phyloP scores from a whole-genome alignment of 257 asterid species.

The Jasminum sambac region DNA sequence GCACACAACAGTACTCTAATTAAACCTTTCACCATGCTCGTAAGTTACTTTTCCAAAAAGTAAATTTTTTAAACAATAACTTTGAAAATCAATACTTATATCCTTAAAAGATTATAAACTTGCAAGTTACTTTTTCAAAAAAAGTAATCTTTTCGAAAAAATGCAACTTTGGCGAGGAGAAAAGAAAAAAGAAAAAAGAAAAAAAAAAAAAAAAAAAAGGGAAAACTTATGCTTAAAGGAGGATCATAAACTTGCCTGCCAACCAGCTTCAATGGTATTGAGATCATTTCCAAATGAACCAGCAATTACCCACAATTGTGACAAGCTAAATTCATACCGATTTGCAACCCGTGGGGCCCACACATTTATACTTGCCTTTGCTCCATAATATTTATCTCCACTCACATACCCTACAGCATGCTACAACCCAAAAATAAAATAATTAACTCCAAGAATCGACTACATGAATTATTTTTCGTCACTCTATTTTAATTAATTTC shows the following conservation, averaged over 20 bases:
- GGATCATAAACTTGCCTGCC: conserved; percentile 62
- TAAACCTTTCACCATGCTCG: too few species aligned
- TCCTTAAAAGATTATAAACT: too few species aligned
- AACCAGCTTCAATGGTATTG: conserved; percentile 97
- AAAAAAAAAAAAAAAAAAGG: too few species aligned
- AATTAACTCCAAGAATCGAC: neutral
- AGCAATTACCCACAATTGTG: conserved; percentile 89
- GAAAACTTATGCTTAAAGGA: neutral
- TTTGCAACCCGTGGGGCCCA: conserved; percentile 77
- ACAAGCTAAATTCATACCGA: conserved; percentile 76
- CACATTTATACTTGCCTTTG: conserved; percentile 87
- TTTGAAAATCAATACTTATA: neutral
- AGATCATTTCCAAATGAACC: conserved; percentile 94
- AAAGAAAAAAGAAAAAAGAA: too few species aligned
- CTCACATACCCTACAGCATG: conserved; percentile 93
- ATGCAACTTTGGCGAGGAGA: too few species aligned
- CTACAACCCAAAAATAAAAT: conserved; percentile 31
- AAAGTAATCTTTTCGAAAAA: neutral
- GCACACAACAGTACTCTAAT: too few species aligned
- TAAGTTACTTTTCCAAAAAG: too few species aligned
- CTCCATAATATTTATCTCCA: conserved; percentile 79
- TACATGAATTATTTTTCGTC: neutral
- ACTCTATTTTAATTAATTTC: neutral
- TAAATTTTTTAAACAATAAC: neutral
- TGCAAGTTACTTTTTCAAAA: neutral